Evolutionary conservation across 1,284 basidiomycete species (phyloP).

Genomic region (Veloboletus limbatus): DNA sequence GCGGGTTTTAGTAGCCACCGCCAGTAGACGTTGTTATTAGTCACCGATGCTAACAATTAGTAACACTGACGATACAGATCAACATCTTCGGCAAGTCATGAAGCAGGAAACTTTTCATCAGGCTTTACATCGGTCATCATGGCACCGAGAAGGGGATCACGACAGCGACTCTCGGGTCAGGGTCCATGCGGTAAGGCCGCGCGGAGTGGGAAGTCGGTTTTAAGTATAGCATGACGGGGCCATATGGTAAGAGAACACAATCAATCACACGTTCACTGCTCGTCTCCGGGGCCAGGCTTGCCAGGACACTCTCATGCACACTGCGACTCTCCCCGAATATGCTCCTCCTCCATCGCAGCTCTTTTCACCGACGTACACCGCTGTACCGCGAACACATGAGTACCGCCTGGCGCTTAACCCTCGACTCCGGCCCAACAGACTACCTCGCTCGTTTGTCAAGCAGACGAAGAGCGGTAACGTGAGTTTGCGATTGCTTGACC

Average conservation of each 20-base stretch:
- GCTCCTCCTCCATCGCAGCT: slow-evolving; percentile 31
- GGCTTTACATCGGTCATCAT: neutral
- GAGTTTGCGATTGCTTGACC: slow-evolving; percentile 49
- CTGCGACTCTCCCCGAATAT: slow-evolving; percentile 45
- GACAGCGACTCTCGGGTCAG: neutral
- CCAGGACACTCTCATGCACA: slow-evolving; percentile 38
- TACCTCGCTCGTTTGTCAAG: slow-evolving; percentile 55
- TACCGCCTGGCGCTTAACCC: slow-evolving; percentile 51
- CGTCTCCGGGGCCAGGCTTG: slow-evolving; percentile 13
- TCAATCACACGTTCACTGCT: slow-evolving; percentile 26
- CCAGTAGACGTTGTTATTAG: too few species aligned
- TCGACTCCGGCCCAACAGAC: slow-evolving; percentile 39
- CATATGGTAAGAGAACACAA: slow-evolving; percentile 27
- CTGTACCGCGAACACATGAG: slow-evolving; percentile 48
- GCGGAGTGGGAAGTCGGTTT: slow-evolving; percentile 35
- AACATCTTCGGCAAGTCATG: too few species aligned
- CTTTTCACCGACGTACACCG: slow-evolving; percentile 44
- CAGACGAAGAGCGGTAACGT: slow-evolving; percentile 53
- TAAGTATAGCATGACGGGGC: slow-evolving; percentile 33
- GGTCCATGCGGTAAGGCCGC: slow-evolving; percentile 12
- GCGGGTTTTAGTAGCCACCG: slow-evolving; percentile 35
- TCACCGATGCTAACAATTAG: too few species aligned
- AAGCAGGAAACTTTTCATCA: neutral
- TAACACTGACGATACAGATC: too few species aligned
- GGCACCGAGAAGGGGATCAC: neutral